Evolutionary conservation across 257 asterid species (phyloP).

Genomic region (Solanum rostratum): DNA sequence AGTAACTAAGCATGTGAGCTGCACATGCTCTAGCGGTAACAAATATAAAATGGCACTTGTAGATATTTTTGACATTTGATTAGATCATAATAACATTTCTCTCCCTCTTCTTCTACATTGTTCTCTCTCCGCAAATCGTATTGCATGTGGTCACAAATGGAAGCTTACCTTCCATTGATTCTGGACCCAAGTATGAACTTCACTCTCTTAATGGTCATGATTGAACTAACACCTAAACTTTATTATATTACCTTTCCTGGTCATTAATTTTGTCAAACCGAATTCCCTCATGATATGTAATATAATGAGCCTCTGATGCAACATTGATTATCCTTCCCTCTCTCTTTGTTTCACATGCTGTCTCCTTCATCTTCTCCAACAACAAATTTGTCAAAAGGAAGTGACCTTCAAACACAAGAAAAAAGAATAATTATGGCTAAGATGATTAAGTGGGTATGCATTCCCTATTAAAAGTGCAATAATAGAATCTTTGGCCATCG

Average conservation of each 20-base stretch:
- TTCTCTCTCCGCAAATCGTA: no score
- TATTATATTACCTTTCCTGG: conserved; percentile 30
- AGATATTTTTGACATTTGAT: neutral
- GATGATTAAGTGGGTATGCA: neutral
- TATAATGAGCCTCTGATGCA: conserved; percentile 56
- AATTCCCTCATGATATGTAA: conserved; percentile 53
- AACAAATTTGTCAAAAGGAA: conserved; percentile 66
- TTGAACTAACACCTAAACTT: neutral
- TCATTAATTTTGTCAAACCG: conserved; percentile 56
- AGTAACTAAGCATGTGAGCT: neutral
- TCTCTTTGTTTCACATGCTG: conserved; percentile 35
- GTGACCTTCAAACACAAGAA: conserved; percentile 55
- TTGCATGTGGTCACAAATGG: no score
- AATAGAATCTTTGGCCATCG: neutral
- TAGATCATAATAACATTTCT: no score
- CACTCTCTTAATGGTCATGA: neutral
- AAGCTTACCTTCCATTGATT: no score
- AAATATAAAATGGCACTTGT: neutral
- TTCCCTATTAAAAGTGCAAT: neutral
- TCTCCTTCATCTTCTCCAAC: conserved; percentile 72
- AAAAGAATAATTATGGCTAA: neutral
- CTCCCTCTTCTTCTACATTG: no score
- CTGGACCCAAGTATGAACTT: neutral
- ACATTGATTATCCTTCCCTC: conserved; percentile 85
- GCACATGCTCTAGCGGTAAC: neutral